Conservation (phyloP, 306 rosid species). For the Crotalaria pallida region DNA sequence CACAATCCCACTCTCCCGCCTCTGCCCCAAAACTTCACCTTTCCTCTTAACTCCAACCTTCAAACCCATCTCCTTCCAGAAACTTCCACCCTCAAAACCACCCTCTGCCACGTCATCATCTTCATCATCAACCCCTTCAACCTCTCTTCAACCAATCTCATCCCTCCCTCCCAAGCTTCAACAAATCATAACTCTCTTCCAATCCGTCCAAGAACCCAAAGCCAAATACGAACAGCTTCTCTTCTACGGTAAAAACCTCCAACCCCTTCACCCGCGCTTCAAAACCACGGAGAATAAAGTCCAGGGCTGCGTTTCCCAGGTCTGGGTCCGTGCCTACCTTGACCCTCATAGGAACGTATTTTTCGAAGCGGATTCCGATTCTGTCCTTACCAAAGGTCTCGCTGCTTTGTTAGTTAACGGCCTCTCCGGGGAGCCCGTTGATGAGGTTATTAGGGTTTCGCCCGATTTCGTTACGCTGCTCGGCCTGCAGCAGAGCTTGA, state of each 20-base stretch:
- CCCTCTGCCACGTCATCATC: slow-evolving; percentile 19
- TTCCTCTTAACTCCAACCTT: slow-evolving; percentile 16
- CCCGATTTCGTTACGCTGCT: slow-evolving; percentile 72
- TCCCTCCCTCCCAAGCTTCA: slow-evolving; percentile 97
- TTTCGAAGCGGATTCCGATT: slow-evolving; percentile 92
- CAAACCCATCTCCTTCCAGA: slow-evolving; percentile 58
- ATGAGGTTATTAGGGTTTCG: slow-evolving; percentile 55
- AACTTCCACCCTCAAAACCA: slow-evolving; percentile 33
- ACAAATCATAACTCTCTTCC: slow-evolving; percentile 77
- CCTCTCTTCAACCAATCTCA: slow-evolving; percentile 63
- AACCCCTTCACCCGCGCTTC: slow-evolving; percentile 61
- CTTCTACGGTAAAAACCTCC: slow-evolving; percentile 81
- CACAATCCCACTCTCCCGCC: slow-evolving; percentile 24
- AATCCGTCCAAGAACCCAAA: slow-evolving; percentile 67
- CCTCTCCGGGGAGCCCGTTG: slow-evolving; percentile 63
- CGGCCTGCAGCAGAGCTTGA: slow-evolving; percentile 88
- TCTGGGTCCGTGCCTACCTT: slow-evolving; percentile 90
- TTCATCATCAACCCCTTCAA: slow-evolving; percentile 31
- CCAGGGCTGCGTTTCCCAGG: slow-evolving; percentile 97
- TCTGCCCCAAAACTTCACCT: neutral
- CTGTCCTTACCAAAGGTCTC: slow-evolving; percentile 79
- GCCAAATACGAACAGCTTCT: slow-evolving; percentile 90
- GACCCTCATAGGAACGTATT: slow-evolving; percentile 52
- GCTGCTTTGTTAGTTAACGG: slow-evolving; percentile 86
- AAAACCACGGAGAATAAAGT: slow-evolving; percentile 76